phyloP scores from a whole-genome alignment of 345 rosid species.

The Murraya koenigii region DNA sequence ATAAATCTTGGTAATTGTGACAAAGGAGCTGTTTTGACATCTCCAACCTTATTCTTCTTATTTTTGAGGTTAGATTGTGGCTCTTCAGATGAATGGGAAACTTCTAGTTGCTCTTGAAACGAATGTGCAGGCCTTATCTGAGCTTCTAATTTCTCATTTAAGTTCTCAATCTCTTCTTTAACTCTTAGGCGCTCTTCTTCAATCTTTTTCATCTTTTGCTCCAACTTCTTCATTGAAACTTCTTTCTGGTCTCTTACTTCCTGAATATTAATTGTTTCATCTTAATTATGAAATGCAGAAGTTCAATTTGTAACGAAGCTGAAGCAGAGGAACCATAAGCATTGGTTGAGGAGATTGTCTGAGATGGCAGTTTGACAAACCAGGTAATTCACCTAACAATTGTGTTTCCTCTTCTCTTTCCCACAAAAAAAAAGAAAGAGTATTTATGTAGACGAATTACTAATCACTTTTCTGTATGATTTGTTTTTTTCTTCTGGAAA shows the following conservation, averaged over 20 bases:
- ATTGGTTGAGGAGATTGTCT: not conserved
- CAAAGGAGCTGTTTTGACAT: slow-evolving; percentile 29
- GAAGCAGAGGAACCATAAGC: not conserved
- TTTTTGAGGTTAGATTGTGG: slow-evolving; percentile 19
- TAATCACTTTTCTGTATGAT: not conserved
- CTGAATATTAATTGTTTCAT: slow-evolving; percentile 34
- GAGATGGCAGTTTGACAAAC: not conserved
- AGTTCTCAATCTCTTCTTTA: slow-evolving; percentile 33
- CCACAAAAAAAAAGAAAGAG: not conserved
- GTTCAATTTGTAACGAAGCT: not conserved
- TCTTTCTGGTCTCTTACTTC: slow-evolving; percentile 48
- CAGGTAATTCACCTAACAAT: not conserved
- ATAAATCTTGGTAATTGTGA: slow-evolving; percentile 64
- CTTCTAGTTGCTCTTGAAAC: slow-evolving; percentile 31
- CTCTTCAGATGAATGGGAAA: slow-evolving; percentile 28
- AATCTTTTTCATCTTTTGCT: slow-evolving; percentile 39
- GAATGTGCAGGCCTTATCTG: slow-evolving; percentile 34
- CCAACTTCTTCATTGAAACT: slow-evolving; percentile 46
- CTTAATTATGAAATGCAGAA: slow-evolving; percentile 13
- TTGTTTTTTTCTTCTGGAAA: not conserved
- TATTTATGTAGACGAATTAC: not conserved
- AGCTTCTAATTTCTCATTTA: slow-evolving; percentile 44
- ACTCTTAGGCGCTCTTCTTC: slow-evolving; percentile 49
- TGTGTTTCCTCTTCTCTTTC: not conserved
- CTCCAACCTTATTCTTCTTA: slow-evolving; percentile 17